phyloP scores from a whole-genome alignment of 441 rosid genomes.

The Euphorbia schlechtendalii region DNA sequence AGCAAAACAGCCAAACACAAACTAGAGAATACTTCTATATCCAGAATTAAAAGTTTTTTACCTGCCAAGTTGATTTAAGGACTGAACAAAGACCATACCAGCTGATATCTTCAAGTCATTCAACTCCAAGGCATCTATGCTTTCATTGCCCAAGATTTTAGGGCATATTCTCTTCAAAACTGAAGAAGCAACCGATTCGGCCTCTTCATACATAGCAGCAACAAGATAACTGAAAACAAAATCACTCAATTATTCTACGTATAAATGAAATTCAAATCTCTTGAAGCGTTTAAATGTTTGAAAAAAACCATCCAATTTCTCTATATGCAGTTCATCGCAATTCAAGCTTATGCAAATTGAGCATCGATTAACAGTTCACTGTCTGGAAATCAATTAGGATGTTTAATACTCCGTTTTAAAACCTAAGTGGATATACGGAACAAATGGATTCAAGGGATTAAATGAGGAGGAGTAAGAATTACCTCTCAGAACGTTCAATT shows the following conservation, averaged over 20 bases:
- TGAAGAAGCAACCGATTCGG: slow-evolving; percentile 53
- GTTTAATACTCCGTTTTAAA: no score
- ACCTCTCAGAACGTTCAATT: slow-evolving; percentile 74
- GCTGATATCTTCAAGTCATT: slow-evolving; percentile 55
- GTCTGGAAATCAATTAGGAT: no score
- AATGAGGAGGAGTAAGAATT: no score
- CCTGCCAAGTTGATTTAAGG: slow-evolving; percentile 64
- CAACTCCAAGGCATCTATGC: slow-evolving; percentile 26
- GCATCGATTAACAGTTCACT: neutral
- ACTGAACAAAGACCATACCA: slow-evolving; percentile 85
- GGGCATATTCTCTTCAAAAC: slow-evolving; percentile 29
- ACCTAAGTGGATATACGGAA: no score
- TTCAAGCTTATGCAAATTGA: neutral
- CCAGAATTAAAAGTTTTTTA: slow-evolving; percentile 12
- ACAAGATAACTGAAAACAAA: slow-evolving; percentile 50
- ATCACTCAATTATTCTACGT: no score
- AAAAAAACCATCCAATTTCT: neutral
- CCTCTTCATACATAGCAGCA: slow-evolving; percentile 68
- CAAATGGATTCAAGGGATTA: no score
- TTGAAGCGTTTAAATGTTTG: neutral
- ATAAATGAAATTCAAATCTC: neutral
- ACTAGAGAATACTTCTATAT: no score
- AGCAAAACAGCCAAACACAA: no score
- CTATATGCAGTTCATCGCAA: neutral
- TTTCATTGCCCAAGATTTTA: slow-evolving; percentile 9